Evolutionary conservation across 768 basidiomycete species (phyloP).

Genomic region (Porphyrellus cyaneotinctus): DNA sequence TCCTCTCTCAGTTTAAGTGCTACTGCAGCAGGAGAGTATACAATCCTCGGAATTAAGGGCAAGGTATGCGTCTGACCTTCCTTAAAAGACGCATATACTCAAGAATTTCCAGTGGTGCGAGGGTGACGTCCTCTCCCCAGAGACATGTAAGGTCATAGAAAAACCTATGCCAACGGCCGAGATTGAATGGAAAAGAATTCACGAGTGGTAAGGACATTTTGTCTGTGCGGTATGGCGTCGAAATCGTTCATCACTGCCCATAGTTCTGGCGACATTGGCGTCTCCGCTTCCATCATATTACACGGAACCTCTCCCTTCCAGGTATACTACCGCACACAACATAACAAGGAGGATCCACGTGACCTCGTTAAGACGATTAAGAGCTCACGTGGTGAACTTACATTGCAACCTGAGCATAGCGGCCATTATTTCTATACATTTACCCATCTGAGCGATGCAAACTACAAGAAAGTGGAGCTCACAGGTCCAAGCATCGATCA

Average conservation of each 20-base stretch:
- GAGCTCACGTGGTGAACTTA: conserved; percentile 74
- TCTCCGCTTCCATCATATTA: conserved; percentile 80
- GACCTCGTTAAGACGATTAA: conserved; percentile 59
- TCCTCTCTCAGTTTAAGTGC: conserved; percentile 48
- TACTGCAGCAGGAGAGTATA: conserved; percentile 72
- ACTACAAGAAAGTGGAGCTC: conserved; percentile 76
- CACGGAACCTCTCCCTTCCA: conserved; percentile 89
- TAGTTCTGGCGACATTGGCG: conserved; percentile 89
- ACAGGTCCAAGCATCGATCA: conserved; percentile 79
- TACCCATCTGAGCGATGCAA: conserved; percentile 70
- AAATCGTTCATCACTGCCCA: background rate
- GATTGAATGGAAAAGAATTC: conserved; percentile 84
- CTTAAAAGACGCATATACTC: background rate
- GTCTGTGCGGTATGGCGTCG: conserved; percentile 2
- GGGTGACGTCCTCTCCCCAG: conserved; percentile 82
- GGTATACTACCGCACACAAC: conserved; percentile 72
- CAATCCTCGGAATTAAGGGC: conserved; percentile 65
- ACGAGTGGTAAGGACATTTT: conserved; percentile 66
- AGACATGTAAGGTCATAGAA: conserved; percentile 72
- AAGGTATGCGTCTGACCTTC: conserved; percentile 37
- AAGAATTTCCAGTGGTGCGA: conserved; percentile 53
- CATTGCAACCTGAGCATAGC: conserved; percentile 81
- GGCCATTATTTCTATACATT: conserved; percentile 88
- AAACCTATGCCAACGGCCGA: conserved; percentile 76
- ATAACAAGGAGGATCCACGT: conserved; percentile 59